phyloP scores from a whole-genome alignment of 2,329 filamentous ascomycete species.

The Chrysoporthe puriensis region DNA sequence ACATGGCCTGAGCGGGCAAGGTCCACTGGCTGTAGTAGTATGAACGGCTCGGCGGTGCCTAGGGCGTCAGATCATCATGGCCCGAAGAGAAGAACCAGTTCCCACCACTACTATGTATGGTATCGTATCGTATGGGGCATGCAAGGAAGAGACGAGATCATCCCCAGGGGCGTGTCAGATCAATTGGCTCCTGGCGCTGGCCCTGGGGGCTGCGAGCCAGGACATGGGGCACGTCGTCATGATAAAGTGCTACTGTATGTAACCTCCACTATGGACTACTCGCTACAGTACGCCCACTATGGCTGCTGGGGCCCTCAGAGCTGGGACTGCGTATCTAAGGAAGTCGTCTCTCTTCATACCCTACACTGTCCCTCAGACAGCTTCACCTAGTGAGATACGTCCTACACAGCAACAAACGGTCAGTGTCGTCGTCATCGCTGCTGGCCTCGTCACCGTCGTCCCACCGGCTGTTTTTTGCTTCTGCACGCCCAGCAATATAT shows the following conservation, averaged over 20 bases:
- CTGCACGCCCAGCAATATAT: not conserved
- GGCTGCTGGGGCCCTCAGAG: not conserved
- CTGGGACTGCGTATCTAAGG: not conserved
- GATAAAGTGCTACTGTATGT: too few relatives aligned
- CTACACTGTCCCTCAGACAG: not conserved
- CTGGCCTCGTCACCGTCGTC: not conserved
- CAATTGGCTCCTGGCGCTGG: not conserved
- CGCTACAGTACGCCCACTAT: not conserved
- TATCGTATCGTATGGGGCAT: not conserved
- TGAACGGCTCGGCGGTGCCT: too few relatives aligned
- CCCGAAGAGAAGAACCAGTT: too few relatives aligned
- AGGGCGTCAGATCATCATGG: too few relatives aligned
- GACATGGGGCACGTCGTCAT: too few relatives aligned
- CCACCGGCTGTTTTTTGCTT: not conserved
- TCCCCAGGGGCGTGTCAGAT: constrained; percentile 10
- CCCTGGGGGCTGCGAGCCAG: too few relatives aligned
- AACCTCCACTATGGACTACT: not conserved
- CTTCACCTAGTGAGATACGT: not conserved
- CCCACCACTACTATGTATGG: not conserved
- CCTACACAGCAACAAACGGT: too few relatives aligned
- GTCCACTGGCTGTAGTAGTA: too few relatives aligned
- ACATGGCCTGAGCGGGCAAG: not conserved
- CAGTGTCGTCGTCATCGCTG: not conserved
- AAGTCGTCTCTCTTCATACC: not conserved
- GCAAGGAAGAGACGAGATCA: not conserved